Evolutionary conservation across 208 protist species (phyloP), one percentile per base, ranked within the genome.

Genomic region (Angomonas deanei): DNA sequence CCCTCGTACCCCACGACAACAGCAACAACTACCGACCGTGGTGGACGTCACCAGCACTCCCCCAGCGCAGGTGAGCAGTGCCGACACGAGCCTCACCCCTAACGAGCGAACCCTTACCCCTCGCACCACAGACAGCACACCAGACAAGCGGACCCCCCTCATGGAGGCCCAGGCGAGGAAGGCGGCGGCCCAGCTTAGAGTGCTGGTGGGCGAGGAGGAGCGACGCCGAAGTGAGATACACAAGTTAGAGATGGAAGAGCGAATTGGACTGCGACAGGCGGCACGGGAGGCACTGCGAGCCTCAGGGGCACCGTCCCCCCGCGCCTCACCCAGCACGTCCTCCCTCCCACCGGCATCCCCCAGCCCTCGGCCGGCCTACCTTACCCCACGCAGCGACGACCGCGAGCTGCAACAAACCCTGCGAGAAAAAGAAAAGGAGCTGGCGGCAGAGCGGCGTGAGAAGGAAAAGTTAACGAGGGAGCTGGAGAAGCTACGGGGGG

Each of bases 111-210:
- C n/a, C n/a, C n/a, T n/a, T n/a, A n/a, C n/a, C n/a, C n/a, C n/a
- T n/a, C n/a, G n/a, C n/a, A n/a, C n/a, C n/a, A n/a, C n/a, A n/a
- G n/a, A n/a, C n/a, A n/a, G n/a, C n/a, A 15, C 36, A 42, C 11
- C 36, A 42, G 36, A 15, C 8, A 15, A 15, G 36, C 11, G 36
- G 11, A n/a, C 36, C 36, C 36, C 36, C 8, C 11, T 42, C 8
- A 8, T 66, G n/a, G 61, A 54, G 42, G 65, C 66, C 13, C 58
- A 71, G 49, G 61, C 72, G 32, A 58, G 50, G 27, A 67, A 65
- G 17, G 0, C 69, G 32, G 27, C 28, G 3, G 27, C 21, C 4
- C 46, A 61, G 10, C 15, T 19, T 1, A 47, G 39, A 10, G 63
- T 66, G 15, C 10, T 60, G 33, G 56, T 36, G 1, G 59, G 28